A percentile compares a stretch with the other conserved stretches of the same genome.
Evolutionary conservation across 2,329 filamentous ascomycete species (phyloP).

Genomic region (Apiospora saccharicola): DNA sequence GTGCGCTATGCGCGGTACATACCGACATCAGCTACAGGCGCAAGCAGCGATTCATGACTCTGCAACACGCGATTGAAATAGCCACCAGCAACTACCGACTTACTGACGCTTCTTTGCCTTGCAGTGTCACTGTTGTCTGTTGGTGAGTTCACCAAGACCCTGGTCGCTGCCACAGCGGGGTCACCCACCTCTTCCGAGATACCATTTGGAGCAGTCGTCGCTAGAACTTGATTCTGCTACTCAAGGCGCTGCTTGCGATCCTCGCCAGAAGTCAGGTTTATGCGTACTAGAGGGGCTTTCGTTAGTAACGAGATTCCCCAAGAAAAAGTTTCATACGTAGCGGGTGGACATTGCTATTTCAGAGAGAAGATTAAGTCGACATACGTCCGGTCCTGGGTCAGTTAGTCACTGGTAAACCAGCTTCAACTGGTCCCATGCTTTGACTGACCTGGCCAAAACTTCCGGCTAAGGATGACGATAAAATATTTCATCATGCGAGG

Average conservation of each 20-base stretch:
- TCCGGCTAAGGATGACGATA: slow-evolving; percentile 99
- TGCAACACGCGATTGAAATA: not conserved
- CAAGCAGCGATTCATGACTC: not conserved
- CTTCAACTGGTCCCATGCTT: slow-evolving; percentile 33
- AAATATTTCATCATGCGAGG: slow-evolving; percentile 79
- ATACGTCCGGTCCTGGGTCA: slow-evolving; percentile 40
- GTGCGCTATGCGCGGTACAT: not conserved
- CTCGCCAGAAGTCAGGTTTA: not conserved
- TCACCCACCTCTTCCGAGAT: slow-evolving; percentile 1
- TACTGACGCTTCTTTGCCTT: not conserved
- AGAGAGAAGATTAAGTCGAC: slow-evolving; percentile 66
- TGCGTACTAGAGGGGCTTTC: not conserved
- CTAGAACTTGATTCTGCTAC: not conserved
- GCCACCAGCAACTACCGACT: not conserved
- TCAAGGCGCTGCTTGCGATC: not conserved
- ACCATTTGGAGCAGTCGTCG: not conserved
- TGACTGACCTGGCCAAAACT: slow-evolving; percentile 47
- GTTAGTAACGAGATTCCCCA: not conserved
- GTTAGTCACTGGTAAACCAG: slow-evolving; percentile 40
- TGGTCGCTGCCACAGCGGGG: not conserved
- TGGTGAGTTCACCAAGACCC: not conserved
- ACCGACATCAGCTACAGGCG: not conserved
- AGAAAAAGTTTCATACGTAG: not conserved
- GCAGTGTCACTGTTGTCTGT: not conserved
- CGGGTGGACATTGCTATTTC: slow-evolving; percentile 39